These are phyloP conservation scores for Eimeria falciformis DNA, from an alignment of 169 alveolate genomes.

Conservation along the genomic window DNA sequence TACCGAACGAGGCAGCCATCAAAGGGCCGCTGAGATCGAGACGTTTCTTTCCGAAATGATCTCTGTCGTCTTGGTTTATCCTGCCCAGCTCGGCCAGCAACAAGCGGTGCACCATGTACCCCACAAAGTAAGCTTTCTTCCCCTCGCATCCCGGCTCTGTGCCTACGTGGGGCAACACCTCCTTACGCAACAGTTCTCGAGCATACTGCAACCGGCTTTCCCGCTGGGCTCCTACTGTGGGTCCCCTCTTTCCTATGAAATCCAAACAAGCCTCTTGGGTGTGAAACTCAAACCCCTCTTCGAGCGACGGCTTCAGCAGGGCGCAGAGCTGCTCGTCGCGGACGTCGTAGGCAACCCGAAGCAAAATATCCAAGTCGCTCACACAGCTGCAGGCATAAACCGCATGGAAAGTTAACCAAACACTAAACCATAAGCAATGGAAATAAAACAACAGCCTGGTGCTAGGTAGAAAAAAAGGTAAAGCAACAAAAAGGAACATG, in stretches of 20 bases:
- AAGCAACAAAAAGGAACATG: not conserved
- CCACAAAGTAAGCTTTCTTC: conserved; percentile 98
- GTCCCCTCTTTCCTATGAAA: conserved; percentile 97
- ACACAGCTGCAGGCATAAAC: conserved; percentile 92
- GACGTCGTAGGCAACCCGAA: conserved; percentile 95
- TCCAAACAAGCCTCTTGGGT: conserved; percentile 95
- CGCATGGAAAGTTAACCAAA: not conserved
- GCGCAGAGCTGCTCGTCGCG: conserved; percentile 97
- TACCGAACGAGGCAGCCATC: conserved; percentile 97
- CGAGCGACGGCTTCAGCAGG: conserved; percentile 95
- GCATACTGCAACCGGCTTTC: conserved; percentile 96
- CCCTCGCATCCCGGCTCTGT: conserved; percentile 94
- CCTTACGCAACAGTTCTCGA: conserved; percentile 95
- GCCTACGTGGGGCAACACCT: conserved; percentile 99
- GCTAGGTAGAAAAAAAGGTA: not conserved
- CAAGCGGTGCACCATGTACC: conserved; percentile 98
- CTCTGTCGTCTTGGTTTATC: conserved; percentile 99
- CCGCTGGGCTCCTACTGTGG: conserved; percentile 94
- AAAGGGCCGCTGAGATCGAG: conserved; percentile 99
- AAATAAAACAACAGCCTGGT: not conserved
- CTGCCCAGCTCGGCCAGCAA: conserved; percentile 98
- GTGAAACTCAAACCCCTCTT: conserved; percentile 95
- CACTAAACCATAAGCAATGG: not conserved
- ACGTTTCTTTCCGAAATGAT: conserved; percentile 99
- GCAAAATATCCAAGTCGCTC: conserved; percentile 90